Conservation (phyloP, 805 yeast species). For the Nakazawaea holstii region DNA sequence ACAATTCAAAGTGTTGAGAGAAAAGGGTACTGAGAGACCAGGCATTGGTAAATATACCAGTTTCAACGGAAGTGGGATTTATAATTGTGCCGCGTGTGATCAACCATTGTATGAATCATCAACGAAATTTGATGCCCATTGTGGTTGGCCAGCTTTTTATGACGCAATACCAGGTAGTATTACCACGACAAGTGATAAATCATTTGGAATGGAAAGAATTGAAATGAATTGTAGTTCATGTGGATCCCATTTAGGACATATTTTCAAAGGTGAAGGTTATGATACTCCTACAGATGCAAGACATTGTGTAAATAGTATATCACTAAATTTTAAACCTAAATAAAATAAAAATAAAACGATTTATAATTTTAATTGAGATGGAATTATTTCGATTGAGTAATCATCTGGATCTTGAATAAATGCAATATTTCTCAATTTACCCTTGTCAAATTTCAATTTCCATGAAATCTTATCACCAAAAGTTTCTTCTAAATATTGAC, state of each 20-base stretch:
- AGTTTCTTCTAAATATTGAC: conserved; percentile 39
- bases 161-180: conserved; percentile 83
- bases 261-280: conserved; percentile 91
- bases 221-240: conserved; percentile 88
- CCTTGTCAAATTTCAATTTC: conserved; percentile 52
- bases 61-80: conserved; percentile 52
- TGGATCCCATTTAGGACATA: conserved; percentile 95
- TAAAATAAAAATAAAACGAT: background rate
- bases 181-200: conserved; percentile 49
- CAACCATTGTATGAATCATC: conserved; percentile 73
- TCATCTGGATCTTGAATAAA: conserved; percentile 88
- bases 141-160: conserved; percentile 99
- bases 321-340: conserved; percentile 51
- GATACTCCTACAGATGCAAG: conserved; percentile 82
- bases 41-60: conserved; percentile 54
- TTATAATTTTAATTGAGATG: conserved; percentile 18
- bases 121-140: conserved; percentile 83
- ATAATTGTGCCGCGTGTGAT: conserved; percentile 82
- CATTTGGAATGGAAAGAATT: conserved; percentile 75
- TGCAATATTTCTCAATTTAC: conserved; percentile 56
- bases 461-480: conserved; percentile 48
- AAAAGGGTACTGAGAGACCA: conserved; percentile 70
- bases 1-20: conserved; percentile 74
- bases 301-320: conserved; percentile 89
- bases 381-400: conserved; percentile 73